Base-by-base conservation (phyloP, 192 early-diverging fungal species). In the Diversispora eburnea region DNA sequence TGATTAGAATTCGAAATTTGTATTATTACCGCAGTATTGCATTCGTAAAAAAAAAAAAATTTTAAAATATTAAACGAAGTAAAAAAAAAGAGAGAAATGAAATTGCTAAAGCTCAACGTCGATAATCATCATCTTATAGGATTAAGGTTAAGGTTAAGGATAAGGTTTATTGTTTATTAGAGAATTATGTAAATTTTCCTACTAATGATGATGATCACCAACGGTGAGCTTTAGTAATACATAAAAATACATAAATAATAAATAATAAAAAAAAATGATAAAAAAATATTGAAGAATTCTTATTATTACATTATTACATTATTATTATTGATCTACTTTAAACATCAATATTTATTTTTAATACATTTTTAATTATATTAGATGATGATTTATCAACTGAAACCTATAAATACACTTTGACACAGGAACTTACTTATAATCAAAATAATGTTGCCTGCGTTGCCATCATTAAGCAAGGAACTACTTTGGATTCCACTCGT, bases 371-470 rank as follows among this genome's bases (percentile, higher is more conserved):
- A 42, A 42, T 10, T 8, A 8, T 25, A 59, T n/a, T 42, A 73
- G 72, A 73, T 59, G 72, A 73, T 59, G 72, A 73, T 54, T 46
- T 17, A 64, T n/a, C 39, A 43, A 10, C 41, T 10, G 19, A 43
- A n/a, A 19, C 47, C 8, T 85, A 81, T 70, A 80, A 77, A 8
- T 95, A 91, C 78, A 79, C 80, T 0, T 76, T 91, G 43, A 81
- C 86, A 8, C 90, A 90, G 49, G 93, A 95, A 79, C 78, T 95
- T n/a, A 84, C 85, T 8, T 93, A 90, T 77, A 82, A 83, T 70
- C 83, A 88, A 61, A 86, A 85, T 57, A 89, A 93, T 77, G 88
- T 87, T 43, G 91, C 88, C 12, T 92, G 90, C 41, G 57, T 95
- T 39, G 91, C 88, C 47, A 71, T 95, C 73, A 93, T 95, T 80